phyloP scores from a whole-genome alignment of 1,284 basidiomycete species.

The Ceratobasidium sp. region DNA sequence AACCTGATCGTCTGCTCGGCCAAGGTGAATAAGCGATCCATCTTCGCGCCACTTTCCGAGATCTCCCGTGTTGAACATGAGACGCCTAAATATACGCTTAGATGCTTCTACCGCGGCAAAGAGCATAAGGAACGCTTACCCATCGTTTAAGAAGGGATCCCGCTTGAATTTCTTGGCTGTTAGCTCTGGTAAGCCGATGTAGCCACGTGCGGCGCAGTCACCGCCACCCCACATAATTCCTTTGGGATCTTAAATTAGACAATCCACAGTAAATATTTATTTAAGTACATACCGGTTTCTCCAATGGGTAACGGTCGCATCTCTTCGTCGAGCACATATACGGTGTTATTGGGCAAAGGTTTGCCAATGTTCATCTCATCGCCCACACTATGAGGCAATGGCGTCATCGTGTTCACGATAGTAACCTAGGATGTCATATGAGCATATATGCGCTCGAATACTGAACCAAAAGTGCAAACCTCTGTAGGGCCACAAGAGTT shows the following conservation, averaged over 20 bases:
- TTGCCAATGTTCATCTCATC: slow-evolving; percentile 66
- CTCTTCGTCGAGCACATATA: slow-evolving; percentile 70
- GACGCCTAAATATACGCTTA: slow-evolving; percentile 57
- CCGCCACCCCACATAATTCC: slow-evolving; percentile 75
- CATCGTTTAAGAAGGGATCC: slow-evolving; percentile 68
- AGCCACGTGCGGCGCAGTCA: slow-evolving; percentile 67
- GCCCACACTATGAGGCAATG: slow-evolving; percentile 64
- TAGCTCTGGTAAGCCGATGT: slow-evolving; percentile 68
- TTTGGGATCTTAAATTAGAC: background rate
- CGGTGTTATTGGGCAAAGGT: slow-evolving; percentile 72
- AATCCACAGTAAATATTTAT: background rate
- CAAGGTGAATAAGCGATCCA: slow-evolving; percentile 69
- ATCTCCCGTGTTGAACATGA: slow-evolving; percentile 75
- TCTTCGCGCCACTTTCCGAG: slow-evolving; percentile 69
- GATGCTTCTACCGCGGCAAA: slow-evolving; percentile 13
- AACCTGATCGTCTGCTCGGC: slow-evolving; percentile 70
- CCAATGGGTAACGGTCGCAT: slow-evolving; percentile 68
- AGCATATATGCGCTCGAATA: slow-evolving; percentile 29
- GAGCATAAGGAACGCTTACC: slow-evolving; percentile 58
- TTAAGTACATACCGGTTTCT: slow-evolving; percentile 51
- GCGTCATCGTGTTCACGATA: slow-evolving; percentile 68
- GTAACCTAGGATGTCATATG: slow-evolving; percentile 62
- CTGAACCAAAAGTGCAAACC: slow-evolving; percentile 54
- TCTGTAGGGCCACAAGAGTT: slow-evolving; percentile 68
- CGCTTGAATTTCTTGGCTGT: slow-evolving; percentile 67